Evolutionary conservation across 169 alveolate species (phyloP).

Genomic region (Cryptosporidium sp.): DNA sequence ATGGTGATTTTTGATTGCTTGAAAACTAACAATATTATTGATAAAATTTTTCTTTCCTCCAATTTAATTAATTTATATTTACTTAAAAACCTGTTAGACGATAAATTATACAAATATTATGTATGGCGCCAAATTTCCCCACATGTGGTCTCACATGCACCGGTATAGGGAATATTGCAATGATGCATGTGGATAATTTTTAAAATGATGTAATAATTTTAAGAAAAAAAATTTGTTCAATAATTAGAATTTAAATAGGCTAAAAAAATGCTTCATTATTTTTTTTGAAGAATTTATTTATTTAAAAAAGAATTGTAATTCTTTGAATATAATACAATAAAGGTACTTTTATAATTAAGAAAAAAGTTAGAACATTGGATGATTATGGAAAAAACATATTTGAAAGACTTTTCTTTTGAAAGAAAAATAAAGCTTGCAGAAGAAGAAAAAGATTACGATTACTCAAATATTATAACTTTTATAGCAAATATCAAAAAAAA

Average conservation of each 20-base stretch:
- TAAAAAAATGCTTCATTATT: too few relatives aligned
- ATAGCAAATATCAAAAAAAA: too few relatives aligned
- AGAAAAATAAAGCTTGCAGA: too few relatives aligned
- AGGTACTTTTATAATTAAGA: neutral
- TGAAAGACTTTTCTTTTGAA: too few relatives aligned
- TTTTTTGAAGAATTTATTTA: too few relatives aligned
- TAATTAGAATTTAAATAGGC: too few relatives aligned
- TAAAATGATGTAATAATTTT: neutral
- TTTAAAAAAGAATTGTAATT: too few relatives aligned
- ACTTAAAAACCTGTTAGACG: neutral
- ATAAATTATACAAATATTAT: neutral
- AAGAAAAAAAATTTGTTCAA: neutral
- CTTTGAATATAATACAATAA: too few relatives aligned
- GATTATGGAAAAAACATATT: too few relatives aligned
- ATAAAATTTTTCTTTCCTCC: neutral
- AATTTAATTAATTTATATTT: too few relatives aligned
- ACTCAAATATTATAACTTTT: neutral
- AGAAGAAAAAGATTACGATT: neutral
- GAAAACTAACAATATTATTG: neutral
- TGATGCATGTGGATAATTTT: slow-evolving; percentile 67
- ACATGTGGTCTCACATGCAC: slow-evolving; percentile 55
- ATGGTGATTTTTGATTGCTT: neutral
- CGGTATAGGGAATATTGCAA: slow-evolving; percentile 69
- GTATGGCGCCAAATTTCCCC: slow-evolving; percentile 68
- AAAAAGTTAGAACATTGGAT: too few relatives aligned